Base-by-base conservation (phyloP, 176 grass and related monocot genomes). In the Microstegium vimineum region DNA sequence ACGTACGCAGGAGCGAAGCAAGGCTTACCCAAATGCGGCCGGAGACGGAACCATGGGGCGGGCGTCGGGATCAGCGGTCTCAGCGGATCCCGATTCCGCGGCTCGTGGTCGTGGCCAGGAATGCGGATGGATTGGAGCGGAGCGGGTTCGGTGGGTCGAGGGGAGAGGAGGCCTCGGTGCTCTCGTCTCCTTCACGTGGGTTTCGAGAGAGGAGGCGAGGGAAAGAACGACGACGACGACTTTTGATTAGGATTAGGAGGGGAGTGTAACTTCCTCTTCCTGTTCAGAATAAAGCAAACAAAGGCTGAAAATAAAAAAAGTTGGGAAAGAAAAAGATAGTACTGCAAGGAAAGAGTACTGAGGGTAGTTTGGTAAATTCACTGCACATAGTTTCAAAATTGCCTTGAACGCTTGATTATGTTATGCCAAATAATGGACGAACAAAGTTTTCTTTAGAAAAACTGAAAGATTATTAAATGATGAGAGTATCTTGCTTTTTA, bases 271-370 rank as follows among this genome's bases (percentile, higher is more conserved):
- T 73, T 46, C 41, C 42, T 72, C 63, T 47, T 47, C n/a, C n/a
- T n/a, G 51, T 82, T 60, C 33, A 82, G 56, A 85, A 89, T 81
- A 85, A 85, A 89, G 82, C 77, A 57, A 63, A 65, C 15, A 37
- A 33, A 25, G 4, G 6, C 7, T 5, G 31, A 25, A 51, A 36
- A 35, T 2, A 14, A 22, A 10, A 6, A 37, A 36, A 36, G 26
- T 40, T 41, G 0, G 18, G 18, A 20, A 52, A 54, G 27, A 60
- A 66, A 42, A 18, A 5, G 16, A 31, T 23, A 10, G 42, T 22
- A 32, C 11, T 33, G 4, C 45, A 46, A 5, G 43, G 15, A 54
- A 31, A 34, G 10, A 40, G 1, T 41, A 20, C 18, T n/a, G 3
- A 65, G 80, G 74, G 66, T 67, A 71, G 20, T 78, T 66, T 42